Percentiles rank a stretch among this genome's conserved stretches.
phyloP scores from a whole-genome alignment of 352 stramenopile genomes.

The Phytophthora capsici region DNA sequence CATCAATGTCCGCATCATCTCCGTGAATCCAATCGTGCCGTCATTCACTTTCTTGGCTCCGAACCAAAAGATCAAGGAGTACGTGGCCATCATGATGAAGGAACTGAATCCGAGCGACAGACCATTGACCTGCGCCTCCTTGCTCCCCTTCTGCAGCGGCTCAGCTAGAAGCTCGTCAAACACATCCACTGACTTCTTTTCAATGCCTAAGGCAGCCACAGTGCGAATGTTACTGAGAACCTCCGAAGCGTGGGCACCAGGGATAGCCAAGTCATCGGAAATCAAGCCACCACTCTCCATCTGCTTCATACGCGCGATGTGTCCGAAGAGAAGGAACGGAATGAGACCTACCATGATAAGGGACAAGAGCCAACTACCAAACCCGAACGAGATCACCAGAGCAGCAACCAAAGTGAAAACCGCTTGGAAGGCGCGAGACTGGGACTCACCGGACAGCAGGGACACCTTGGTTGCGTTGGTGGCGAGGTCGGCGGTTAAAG shows the following conservation, averaged over 20 bases:
- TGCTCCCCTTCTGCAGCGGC: constrained; percentile 34
- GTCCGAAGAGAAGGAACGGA: constrained; percentile 60
- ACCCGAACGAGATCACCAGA: constrained; percentile 66
- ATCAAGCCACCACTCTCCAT: constrained; percentile 31
- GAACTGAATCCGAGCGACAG: constrained; percentile 76
- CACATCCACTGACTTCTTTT: constrained; percentile 26
- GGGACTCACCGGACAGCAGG: constrained; percentile 58
- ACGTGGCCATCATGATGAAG: constrained; percentile 55
- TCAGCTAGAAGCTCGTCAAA: constrained; percentile 37
- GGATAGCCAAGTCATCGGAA: constrained; percentile 36
- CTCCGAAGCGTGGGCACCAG: constrained; percentile 54
- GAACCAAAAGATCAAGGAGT: constrained; percentile 73
- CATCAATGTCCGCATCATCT: constrained; percentile 65
- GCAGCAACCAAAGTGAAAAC: constrained; percentile 59
- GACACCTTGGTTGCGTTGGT: constrained; percentile 58
- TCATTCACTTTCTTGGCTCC: constrained; percentile 55
- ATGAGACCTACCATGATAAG: constrained; percentile 70
- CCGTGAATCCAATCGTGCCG: constrained; percentile 43
- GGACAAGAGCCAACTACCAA: constrained; percentile 73
- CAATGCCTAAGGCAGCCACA: constrained; percentile 46
- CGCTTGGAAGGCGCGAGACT: constrained; percentile 48
- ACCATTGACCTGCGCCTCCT: constrained; percentile 50
- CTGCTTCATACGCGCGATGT: constrained; percentile 44
- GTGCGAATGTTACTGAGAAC: constrained; percentile 61
- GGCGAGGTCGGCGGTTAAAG: constrained; percentile 55